Evolutionary conservation across 2,329 filamentous ascomycete species (phyloP).

Genomic region (Phaeosphaeriaceae sp.): DNA sequence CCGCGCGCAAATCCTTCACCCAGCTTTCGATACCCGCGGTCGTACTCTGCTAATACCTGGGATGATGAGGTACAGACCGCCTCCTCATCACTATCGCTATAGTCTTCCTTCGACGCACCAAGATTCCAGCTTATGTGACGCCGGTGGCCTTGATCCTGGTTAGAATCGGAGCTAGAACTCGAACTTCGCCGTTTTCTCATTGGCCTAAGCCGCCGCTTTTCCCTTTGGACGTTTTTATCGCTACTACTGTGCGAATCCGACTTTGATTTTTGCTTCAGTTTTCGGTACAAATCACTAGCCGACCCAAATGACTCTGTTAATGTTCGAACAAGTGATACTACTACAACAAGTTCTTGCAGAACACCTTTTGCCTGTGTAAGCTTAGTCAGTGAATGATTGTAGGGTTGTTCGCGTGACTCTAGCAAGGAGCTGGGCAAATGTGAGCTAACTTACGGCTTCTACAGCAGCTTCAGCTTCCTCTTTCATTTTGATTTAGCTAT

Average conservation of each 20-base stretch:
- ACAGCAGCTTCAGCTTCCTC: conserved; percentile 23
- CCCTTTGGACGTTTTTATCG: conserved; percentile 13
- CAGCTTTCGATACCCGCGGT: conserved; percentile 35
- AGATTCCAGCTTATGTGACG: conserved; percentile 17
- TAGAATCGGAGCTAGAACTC: conserved; percentile 24
- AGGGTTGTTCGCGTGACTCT: neutral
- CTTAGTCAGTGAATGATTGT: conserved; percentile 8
- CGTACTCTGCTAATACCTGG: conserved; percentile 36
- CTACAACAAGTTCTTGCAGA: conserved; percentile 31
- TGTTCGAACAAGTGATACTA: conserved; percentile 38
- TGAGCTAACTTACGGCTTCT: conserved; percentile 14
- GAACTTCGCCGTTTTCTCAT: conserved; percentile 22
- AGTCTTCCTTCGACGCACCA: conserved; percentile 20
- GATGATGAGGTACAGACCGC: conserved; percentile 30
- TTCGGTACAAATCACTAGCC: conserved; percentile 40
- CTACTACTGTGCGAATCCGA: conserved; percentile 17
- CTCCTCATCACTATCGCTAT: conserved; percentile 38
- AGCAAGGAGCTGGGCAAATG: neutral
- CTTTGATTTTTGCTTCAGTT: conserved; percentile 33
- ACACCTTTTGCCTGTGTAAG: conserved; percentile 31
- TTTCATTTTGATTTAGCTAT: conserved; percentile 14
- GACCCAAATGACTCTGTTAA: conserved; percentile 39
- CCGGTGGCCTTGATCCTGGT: conserved; percentile 9
- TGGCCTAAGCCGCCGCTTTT: conserved; percentile 2
- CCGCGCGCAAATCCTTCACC: conserved; percentile 41